phyloP scores from a whole-genome alignment of 805 yeast species.

The Barnettozyma sucrosica region DNA sequence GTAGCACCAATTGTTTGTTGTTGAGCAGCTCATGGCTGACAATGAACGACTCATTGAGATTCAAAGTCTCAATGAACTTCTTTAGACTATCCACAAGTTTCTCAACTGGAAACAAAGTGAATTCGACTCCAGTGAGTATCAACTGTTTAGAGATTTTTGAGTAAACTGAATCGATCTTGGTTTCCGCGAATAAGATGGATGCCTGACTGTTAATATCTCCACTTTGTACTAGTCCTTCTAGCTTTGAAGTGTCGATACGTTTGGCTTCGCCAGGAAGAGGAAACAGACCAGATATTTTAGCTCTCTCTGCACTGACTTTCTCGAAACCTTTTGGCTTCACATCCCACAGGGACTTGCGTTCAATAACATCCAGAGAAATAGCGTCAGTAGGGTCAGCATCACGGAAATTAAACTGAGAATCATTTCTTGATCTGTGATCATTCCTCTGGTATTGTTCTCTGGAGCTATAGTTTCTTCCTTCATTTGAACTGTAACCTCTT shows the following conservation, averaged over 20 bases:
- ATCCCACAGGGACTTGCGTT: slow-evolving; percentile 61
- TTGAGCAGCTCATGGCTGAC: slow-evolving; percentile 30
- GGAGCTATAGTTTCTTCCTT: slow-evolving; percentile 1
- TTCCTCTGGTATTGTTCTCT: neutral
- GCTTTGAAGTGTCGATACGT: slow-evolving; percentile 27
- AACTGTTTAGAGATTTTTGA: slow-evolving; percentile 26
- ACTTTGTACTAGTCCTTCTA: slow-evolving; percentile 27
- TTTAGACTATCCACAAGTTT: slow-evolving; percentile 41
- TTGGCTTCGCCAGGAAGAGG: slow-evolving; percentile 63
- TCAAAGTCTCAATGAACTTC: slow-evolving; percentile 38
- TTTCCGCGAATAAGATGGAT: slow-evolving; percentile 30
- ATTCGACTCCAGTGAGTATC: slow-evolving; percentile 27
- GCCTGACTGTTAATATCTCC: slow-evolving; percentile 28
- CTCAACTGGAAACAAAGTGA: slow-evolving; percentile 26
- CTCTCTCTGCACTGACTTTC: slow-evolving; percentile 65
- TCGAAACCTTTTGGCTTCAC: slow-evolving; percentile 68
- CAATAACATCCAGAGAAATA: slow-evolving; percentile 45
- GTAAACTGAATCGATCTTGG: slow-evolving; percentile 24
- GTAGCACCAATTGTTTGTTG: slow-evolving; percentile 39
- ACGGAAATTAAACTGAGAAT: neutral
- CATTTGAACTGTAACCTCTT: slow-evolving; percentile 10
- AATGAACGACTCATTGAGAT: slow-evolving; percentile 36
- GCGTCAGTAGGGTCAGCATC: slow-evolving; percentile 34
- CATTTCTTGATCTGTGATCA: slow-evolving; percentile 2
- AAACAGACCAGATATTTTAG: slow-evolving; percentile 73